Percentiles rank a stretch among this genome's conserved stretches.
These are phyloP conservation scores for Fusarium anguioides DNA, from an alignment of 2,329 filamentous ascomycete genomes.

Conservation along the genomic window DNA sequence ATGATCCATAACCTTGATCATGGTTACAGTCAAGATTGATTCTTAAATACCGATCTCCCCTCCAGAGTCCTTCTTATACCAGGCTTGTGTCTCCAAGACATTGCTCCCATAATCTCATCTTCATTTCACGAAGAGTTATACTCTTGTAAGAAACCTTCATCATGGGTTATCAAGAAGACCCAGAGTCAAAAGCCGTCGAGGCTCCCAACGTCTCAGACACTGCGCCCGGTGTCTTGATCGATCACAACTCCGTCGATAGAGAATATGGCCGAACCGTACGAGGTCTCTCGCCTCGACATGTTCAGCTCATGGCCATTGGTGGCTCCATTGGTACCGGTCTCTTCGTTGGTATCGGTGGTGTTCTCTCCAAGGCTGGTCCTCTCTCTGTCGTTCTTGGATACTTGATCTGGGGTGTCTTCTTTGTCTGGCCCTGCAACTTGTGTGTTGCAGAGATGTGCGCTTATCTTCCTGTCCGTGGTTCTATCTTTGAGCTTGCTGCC, in stretches of 20 bases:
- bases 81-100: slow-evolving; percentile 37
- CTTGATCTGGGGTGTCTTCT: slow-evolving; percentile 57
- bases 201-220: slow-evolving; percentile 43
- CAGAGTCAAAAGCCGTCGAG: slow-evolving; percentile 42
- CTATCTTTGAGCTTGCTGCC: slow-evolving; percentile 65
- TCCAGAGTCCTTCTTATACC: slow-evolving; percentile 14
- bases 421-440: slow-evolving; percentile 58
- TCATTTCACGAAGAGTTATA: neutral
- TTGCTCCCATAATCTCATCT: slow-evolving; percentile 23
- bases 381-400: slow-evolving; percentile 59
- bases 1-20: slow-evolving; percentile 18
- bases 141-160: slow-evolving; percentile 14
- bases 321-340: slow-evolving; percentile 60
- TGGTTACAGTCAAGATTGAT: slow-evolving; percentile 18
- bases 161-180: slow-evolving; percentile 43
- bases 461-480: slow-evolving; percentile 64
- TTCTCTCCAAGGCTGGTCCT: slow-evolving; percentile 56
- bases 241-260: slow-evolving; percentile 39
- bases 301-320: slow-evolving; percentile 62
- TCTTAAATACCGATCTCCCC: slow-evolving; percentile 37
- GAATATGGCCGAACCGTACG: slow-evolving; percentile 50
- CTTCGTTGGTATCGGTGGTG: slow-evolving; percentile 58
- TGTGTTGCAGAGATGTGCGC: slow-evolving; percentile 68
- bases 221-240: slow-evolving; percentile 43
- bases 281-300: slow-evolving; percentile 54